Conservation (phyloP, 139 green algal species). For the Chlamydomonas sp. region DNA sequence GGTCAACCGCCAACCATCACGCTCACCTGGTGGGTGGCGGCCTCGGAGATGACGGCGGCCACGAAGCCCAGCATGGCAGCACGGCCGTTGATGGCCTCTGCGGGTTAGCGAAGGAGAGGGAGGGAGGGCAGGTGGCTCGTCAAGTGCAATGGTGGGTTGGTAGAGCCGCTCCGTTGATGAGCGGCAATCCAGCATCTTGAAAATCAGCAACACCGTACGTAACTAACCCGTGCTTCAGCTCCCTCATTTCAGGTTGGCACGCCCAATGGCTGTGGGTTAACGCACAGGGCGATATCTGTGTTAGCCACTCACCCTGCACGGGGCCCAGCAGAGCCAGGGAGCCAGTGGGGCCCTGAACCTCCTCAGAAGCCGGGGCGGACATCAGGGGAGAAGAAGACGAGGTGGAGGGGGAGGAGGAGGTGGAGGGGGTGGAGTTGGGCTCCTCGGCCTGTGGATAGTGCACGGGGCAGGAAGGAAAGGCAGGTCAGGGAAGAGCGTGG, state of each 20-base stretch:
- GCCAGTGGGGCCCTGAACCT: not conserved
- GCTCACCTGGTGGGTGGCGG: conserved; percentile 23
- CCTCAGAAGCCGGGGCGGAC: not conserved
- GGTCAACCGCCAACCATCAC: too few species aligned
- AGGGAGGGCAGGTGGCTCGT: not conserved
- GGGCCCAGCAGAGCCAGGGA: not conserved
- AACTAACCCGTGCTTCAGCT: too few species aligned
- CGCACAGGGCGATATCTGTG: too few species aligned
- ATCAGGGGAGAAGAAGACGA: not conserved
- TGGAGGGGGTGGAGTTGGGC: not conserved
- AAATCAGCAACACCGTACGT: too few species aligned
- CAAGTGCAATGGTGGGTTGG: too few species aligned
- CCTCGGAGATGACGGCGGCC: conserved; percentile 27
- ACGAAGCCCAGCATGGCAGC: conserved; percentile 49
- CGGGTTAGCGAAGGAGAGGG: not conserved
- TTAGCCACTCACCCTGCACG: not conserved
- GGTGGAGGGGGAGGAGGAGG: not conserved
- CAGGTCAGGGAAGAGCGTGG: too few species aligned
- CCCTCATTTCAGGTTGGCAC: too few species aligned
- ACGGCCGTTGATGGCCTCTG: conserved; percentile 50
- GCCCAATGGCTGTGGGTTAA: too few species aligned
- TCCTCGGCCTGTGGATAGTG: too few species aligned
- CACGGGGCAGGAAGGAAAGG: too few species aligned
- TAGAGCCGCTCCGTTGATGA: too few species aligned
- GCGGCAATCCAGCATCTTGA: too few species aligned